Conservation (phyloP, 495 filamentous ascomycete genomes). For the Penicillium odoratum region DNA sequence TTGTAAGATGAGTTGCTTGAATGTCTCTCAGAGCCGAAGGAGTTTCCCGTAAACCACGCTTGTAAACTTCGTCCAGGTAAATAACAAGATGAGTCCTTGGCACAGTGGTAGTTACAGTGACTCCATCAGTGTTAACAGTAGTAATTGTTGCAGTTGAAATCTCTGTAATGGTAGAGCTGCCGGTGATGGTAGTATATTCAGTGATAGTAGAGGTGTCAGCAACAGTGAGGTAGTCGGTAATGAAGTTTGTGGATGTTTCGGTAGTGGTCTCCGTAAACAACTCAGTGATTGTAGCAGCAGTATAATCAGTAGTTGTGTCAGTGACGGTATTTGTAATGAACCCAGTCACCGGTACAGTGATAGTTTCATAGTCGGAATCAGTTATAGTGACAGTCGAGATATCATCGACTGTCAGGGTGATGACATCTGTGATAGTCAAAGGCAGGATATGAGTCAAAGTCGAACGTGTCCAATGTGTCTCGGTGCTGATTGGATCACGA, state of each 20-base stretch:
- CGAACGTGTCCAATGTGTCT: not conserved
- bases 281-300: conserved; percentile 2
- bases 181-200: not conserved
- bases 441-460: not conserved
- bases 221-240: not conserved
- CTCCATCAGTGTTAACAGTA: not conserved
- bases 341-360: not conserved
- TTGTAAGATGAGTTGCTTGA: not conserved
- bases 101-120: not conserved
- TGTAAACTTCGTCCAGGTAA: too few relatives aligned
- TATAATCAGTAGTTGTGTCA: not conserved
- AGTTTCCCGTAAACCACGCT: not conserved
- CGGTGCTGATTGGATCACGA: not conserved
- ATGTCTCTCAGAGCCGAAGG: conserved; percentile 3
- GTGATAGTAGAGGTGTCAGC: not conserved
- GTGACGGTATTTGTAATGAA: conserved; percentile 1
- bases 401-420: not conserved
- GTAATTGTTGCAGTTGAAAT: conserved; percentile 2
- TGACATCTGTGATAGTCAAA: not conserved
- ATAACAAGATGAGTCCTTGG: too few relatives aligned
- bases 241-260: not conserved
- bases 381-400: not conserved
- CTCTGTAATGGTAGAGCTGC: not conserved
- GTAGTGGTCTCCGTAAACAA: conserved; percentile 3
- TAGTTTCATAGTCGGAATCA: not conserved